phyloP scores from a whole-genome alignment of 2,329 filamentous ascomycete genomes.

The Blastomyces percursus region DNA sequence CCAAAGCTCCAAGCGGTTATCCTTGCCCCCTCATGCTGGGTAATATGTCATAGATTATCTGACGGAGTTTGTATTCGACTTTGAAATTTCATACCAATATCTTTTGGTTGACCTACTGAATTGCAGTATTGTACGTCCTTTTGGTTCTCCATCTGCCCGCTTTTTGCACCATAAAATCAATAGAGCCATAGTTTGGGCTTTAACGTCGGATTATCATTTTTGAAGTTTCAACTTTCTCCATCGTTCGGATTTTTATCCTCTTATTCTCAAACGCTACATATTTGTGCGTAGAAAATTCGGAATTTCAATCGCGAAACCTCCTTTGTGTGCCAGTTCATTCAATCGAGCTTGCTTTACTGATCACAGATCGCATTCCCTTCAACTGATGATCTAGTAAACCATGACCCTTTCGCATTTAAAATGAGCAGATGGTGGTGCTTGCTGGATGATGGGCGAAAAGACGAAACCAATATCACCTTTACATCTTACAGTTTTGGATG shows the following conservation, averaged over 20 bases:
- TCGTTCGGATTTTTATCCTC: neutral
- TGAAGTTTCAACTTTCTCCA: neutral
- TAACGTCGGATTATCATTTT: neutral
- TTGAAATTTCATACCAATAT: neutral
- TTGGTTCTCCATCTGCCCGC: neutral
- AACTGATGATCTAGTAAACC: neutral
- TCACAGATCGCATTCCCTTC: neutral
- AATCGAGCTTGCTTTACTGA: neutral
- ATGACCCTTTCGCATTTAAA: neutral
- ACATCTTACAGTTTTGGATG: too few relatives aligned
- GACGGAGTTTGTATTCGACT: neutral
- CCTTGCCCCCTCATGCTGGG: neutral
- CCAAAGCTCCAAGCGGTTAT: neutral
- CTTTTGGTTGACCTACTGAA: neutral
- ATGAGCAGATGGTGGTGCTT: neutral
- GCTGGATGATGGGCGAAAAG: neutral
- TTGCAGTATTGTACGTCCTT: neutral
- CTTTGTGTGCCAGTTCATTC: neutral
- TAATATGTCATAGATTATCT: neutral
- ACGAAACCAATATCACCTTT: neutral
- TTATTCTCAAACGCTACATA: neutral
- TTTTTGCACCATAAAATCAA: neutral
- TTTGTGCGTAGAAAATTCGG: neutral
- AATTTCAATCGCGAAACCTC: neutral
- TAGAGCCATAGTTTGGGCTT: neutral